phyloP scores from a whole-genome alignment of 805 yeast genomes.

The Nakazawaea anatomiae region DNA sequence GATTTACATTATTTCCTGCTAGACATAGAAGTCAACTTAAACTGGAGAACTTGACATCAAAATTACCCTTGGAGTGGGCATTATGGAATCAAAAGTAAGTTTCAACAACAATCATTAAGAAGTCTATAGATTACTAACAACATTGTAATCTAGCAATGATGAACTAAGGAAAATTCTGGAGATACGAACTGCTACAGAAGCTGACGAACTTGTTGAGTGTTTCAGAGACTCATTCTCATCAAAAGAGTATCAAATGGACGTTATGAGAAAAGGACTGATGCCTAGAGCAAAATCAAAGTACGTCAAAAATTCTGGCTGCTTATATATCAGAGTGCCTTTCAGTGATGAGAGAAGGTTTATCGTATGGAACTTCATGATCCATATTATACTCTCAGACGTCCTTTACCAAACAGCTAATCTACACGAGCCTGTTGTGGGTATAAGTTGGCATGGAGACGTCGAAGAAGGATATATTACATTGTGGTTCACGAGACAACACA shows the following conservation, averaged over 20 bases:
- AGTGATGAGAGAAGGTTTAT: background rate
- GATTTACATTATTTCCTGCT: conserved; percentile 3
- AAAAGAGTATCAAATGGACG: conserved; percentile 1
- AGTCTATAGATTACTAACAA: background rate
- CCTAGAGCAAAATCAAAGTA: conserved; percentile 4
- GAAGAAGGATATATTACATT: background rate
- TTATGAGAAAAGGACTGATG: conserved; percentile 9
- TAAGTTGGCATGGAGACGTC: conserved; percentile 2
- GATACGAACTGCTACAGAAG: background rate
- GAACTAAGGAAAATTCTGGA: background rate
- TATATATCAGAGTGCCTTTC: conserved; percentile 9
- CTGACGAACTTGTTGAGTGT: background rate
- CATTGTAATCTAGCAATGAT: background rate
- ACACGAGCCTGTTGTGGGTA: conserved; percentile 9
- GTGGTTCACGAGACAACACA: conserved; percentile 4
- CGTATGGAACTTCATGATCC: conserved; percentile 9
- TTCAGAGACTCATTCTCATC: background rate
- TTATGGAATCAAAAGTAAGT: conserved; percentile 13
- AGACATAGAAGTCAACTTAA: background rate
- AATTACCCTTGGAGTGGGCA: conserved; percentile 9
- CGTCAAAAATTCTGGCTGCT: conserved; percentile 6
- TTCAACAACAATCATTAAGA: background rate
- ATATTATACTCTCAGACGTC: background rate
- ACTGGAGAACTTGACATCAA: background rate
- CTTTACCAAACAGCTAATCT: background rate